Conservation (phyloP, 2,329 filamentous ascomycete genomes). For the Rhinocladiella mackenziei region DNA sequence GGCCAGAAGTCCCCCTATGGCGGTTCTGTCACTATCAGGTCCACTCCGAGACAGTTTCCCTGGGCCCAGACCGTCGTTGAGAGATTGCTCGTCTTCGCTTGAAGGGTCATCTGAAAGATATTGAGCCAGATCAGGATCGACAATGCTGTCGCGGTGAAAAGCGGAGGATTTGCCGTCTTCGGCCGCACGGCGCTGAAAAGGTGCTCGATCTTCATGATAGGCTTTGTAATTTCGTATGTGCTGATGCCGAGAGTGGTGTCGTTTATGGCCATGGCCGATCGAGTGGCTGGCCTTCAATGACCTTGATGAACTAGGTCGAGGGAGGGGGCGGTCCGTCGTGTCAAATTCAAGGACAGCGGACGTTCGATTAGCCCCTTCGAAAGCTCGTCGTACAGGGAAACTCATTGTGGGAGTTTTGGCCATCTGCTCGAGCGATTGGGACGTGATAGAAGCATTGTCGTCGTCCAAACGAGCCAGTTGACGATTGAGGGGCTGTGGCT, state of each 20-base stretch:
- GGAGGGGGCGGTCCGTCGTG: slow-evolving; percentile 63
- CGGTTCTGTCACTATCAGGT: slow-evolving; percentile 69
- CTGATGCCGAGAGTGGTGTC: slow-evolving; percentile 84
- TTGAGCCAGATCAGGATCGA: slow-evolving; percentile 89
- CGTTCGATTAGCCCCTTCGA: slow-evolving; percentile 74
- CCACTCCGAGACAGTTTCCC: slow-evolving; percentile 59
- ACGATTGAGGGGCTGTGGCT: slow-evolving; percentile 14
- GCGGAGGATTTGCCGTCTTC: slow-evolving; percentile 72
- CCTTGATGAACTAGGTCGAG: slow-evolving; percentile 87
- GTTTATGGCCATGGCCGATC: slow-evolving; percentile 65
- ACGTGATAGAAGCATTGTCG: slow-evolving; percentile 45
- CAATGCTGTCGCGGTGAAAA: slow-evolving; percentile 98
- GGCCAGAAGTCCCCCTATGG: slow-evolving; percentile 67
- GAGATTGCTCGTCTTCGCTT: slow-evolving; percentile 87
- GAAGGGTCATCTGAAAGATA: slow-evolving; percentile 95
- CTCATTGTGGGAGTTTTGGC: slow-evolving; percentile 58
- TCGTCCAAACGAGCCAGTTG: slow-evolving; percentile 38
- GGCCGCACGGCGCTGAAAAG: slow-evolving; percentile 72
- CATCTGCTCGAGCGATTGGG: slow-evolving; percentile 45
- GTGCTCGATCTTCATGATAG: slow-evolving; percentile 72
- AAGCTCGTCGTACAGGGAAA: slow-evolving; percentile 60
- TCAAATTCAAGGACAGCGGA: slow-evolving; percentile 91
- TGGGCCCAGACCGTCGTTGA: slow-evolving; percentile 72
- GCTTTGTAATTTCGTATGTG: slow-evolving; percentile 71
- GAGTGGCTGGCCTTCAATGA: slow-evolving; percentile 80